These are phyloP conservation scores for Didymella lethalis DNA, from an alignment of 2,329 filamentous ascomycete genomes.

Conservation along the genomic window DNA sequence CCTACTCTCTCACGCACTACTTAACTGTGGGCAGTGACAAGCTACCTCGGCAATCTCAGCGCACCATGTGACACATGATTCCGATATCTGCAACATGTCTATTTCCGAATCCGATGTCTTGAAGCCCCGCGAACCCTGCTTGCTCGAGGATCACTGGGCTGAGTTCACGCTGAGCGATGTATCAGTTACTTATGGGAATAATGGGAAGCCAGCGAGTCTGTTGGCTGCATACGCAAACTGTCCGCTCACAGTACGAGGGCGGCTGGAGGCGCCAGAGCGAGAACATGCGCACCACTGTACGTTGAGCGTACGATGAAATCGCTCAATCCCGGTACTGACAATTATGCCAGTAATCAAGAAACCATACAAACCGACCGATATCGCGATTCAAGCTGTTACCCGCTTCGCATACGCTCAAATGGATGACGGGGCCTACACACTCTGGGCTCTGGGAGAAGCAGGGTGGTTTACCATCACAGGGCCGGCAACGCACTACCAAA, in stretches of 20 bases:
- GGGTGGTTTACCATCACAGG: slow-evolving; percentile 73
- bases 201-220: slow-evolving; percentile 63
- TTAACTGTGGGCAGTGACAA: neutral
- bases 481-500: slow-evolving; percentile 65
- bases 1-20: neutral
- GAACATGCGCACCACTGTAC: slow-evolving; percentile 42
- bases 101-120: slow-evolving; percentile 50
- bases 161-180: slow-evolving; percentile 69
- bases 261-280: slow-evolving; percentile 54
- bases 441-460: slow-evolving; percentile 71
- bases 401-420: slow-evolving; percentile 60
- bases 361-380: slow-evolving; percentile 45
- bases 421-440: slow-evolving; percentile 64
- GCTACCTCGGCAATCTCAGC: neutral
- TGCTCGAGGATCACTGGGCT: slow-evolving; percentile 63
- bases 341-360: slow-evolving; percentile 42
- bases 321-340: slow-evolving; percentile 18
- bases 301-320: slow-evolving; percentile 14
- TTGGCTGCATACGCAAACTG: slow-evolving; percentile 67
- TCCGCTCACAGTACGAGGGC: slow-evolving; percentile 69
- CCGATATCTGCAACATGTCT: slow-evolving; percentile 32
- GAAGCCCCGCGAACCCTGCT: slow-evolving; percentile 51
- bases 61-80: slow-evolving; percentile 13
- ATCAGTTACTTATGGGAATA: slow-evolving; percentile 65
- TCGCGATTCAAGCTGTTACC: slow-evolving; percentile 64